phyloP scores from a whole-genome alignment of 2,329 filamentous ascomycete genomes.

The Clonostachys solani region DNA sequence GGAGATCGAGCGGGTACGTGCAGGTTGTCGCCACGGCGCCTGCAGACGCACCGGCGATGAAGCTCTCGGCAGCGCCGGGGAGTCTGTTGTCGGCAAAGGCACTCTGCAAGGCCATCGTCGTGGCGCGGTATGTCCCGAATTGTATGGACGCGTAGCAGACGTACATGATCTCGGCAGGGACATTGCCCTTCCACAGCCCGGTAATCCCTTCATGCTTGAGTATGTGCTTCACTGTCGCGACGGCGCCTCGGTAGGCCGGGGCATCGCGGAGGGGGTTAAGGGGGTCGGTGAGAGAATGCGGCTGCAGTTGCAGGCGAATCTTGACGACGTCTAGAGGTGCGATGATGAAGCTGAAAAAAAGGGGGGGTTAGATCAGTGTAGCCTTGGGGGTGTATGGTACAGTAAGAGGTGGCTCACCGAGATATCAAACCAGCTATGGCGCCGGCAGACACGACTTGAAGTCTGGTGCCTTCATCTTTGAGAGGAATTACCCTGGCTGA shows the following conservation, averaged over 20 bases:
- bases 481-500: conserved; percentile 35
- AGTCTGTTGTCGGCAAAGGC: conserved; percentile 37
- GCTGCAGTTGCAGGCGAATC: conserved; percentile 92
- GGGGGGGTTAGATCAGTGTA: not conserved
- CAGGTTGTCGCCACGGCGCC: conserved; percentile 76
- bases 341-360: conserved; percentile 69
- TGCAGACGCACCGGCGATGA: conserved; percentile 77
- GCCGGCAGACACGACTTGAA: conserved; percentile 53
- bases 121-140: conserved; percentile 81
- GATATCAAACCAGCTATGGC: conserved; percentile 79
- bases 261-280: conserved; percentile 50
- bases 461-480: conserved; percentile 57
- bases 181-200: conserved; percentile 94
- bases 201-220: conserved; percentile 76
- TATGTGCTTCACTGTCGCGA: conserved; percentile 74
- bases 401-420: conserved; percentile 46
- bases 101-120: conserved; percentile 62
- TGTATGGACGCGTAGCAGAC: conserved; percentile 85
- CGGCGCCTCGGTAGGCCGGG: conserved; percentile 66
- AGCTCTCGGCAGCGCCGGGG: conserved; percentile 69
- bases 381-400: not conserved
- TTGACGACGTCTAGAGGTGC: conserved; percentile 97
- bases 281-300: conserved; percentile 77
- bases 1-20: conserved; percentile 90
- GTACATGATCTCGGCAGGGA: conserved; percentile 93